These are phyloP conservation scores for Penicillium sp. DNA, from an alignment of 2,329 filamentous ascomycete genomes.

Conservation along the genomic window DNA sequence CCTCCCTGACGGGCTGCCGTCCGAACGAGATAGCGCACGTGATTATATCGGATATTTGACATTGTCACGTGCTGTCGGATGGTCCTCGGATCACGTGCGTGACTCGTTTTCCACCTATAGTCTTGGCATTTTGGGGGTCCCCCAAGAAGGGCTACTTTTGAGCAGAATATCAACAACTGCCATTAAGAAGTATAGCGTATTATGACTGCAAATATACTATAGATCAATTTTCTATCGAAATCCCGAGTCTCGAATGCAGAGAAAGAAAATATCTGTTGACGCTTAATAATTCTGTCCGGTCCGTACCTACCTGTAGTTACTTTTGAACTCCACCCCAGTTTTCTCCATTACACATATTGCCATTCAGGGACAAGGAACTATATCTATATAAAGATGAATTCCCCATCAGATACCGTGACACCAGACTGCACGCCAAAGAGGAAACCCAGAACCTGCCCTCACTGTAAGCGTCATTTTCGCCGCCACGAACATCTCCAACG, in stretches of 20 bases:
- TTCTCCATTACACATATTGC: not conserved
- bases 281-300: not conserved
- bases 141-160: not conserved
- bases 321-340: not conserved
- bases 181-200: too few species aligned
- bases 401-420: not conserved
- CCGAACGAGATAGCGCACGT: too few species aligned
- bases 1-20: too few species aligned
- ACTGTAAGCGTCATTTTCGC: constrained; percentile 11
- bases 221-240: too few species aligned
- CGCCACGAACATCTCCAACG: constrained; percentile 14
- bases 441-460: constrained; percentile 8
- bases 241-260: not conserved
- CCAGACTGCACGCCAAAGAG: not conserved
- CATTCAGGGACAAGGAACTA: not conserved
- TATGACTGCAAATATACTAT: too few species aligned
- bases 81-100: too few species aligned
- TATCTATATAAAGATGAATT: not conserved
- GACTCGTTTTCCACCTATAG: not conserved
- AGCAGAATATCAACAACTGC: too few species aligned
- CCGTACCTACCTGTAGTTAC: too few species aligned
- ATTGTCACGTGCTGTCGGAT: too few species aligned
- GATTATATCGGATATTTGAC: too few species aligned
- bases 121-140: constrained; percentile 1
- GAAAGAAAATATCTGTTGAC: not conserved